Evolutionary conservation across 2,329 filamentous ascomycete species (phyloP).

Genomic region (Blastomyces emzantsi): DNA sequence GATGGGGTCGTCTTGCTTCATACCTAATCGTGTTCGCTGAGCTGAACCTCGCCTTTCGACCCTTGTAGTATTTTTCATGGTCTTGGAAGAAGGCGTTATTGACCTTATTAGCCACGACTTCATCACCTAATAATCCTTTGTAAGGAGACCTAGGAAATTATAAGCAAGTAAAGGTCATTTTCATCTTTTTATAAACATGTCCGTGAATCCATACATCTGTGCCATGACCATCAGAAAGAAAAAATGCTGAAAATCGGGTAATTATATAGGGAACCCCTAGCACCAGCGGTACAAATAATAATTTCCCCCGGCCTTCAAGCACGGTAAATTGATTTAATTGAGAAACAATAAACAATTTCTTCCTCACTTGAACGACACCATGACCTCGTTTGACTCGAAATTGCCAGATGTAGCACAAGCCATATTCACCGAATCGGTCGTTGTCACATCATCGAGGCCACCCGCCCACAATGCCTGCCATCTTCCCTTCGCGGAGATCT

Average conservation of each 20-base stretch:
- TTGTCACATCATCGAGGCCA: slow-evolving; percentile 19
- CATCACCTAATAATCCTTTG: too few relatives aligned
- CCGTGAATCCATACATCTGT: not conserved
- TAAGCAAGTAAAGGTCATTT: not conserved
- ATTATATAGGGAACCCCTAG: not conserved
- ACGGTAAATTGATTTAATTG: too few relatives aligned
- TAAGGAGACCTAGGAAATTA: too few relatives aligned
- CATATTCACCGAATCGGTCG: slow-evolving; percentile 19
- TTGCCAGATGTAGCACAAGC: slow-evolving; percentile 18
- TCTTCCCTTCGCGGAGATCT: slow-evolving; percentile 25
- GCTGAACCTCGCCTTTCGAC: too few relatives aligned
- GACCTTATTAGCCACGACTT: too few relatives aligned
- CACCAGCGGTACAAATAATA: too few relatives aligned
- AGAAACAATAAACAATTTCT: not conserved
- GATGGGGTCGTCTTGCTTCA: too few relatives aligned
- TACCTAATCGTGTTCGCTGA: too few relatives aligned
- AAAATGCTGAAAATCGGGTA: not conserved
- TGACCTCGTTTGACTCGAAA: slow-evolving; percentile 21
- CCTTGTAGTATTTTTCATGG: too few relatives aligned
- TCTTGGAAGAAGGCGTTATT: too few relatives aligned
- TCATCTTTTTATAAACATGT: not conserved
- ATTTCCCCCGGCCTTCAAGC: not conserved
- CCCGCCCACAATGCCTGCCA: slow-evolving; percentile 32
- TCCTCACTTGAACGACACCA: slow-evolving; percentile 9
- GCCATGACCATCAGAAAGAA: not conserved